Evolutionary conservation across 169 alveolate genomes (phyloP).

Genomic region (Perkinsus chesapeaki): DNA sequence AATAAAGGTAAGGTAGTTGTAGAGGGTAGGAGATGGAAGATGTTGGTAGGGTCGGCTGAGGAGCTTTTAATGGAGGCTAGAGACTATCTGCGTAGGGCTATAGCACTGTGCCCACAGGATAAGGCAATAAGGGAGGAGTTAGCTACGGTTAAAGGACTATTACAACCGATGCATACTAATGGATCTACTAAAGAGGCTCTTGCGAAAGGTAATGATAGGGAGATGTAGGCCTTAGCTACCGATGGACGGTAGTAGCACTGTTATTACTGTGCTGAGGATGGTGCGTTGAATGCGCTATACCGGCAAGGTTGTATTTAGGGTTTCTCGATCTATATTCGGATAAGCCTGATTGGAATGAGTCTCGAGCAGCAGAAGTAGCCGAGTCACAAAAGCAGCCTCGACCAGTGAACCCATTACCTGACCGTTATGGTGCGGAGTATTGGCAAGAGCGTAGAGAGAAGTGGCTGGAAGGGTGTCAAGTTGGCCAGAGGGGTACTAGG

Average conservation of each 20-base stretch:
- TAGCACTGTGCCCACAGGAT: neutral
- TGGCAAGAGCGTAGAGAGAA: neutral
- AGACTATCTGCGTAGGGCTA: neutral
- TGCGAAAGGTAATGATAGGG: neutral
- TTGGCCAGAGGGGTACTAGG: neutral
- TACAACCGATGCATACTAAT: neutral
- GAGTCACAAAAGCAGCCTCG: neutral
- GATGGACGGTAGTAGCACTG: neutral
- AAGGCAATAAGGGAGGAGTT: neutral
- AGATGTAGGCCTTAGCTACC: neutral
- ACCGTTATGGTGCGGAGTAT: neutral
- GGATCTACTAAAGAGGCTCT: neutral
- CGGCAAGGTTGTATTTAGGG: neutral
- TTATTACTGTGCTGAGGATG: too few species aligned
- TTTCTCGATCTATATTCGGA: neutral
- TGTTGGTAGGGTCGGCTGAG: neutral
- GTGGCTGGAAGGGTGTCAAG: neutral
- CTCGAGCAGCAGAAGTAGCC: neutral
- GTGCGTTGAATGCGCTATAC: too few species aligned
- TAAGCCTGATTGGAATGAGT: neutral
- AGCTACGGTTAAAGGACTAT: neutral
- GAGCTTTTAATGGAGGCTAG: neutral
- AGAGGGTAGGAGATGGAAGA: neutral
- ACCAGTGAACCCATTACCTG: neutral
- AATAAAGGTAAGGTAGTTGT: neutral